A percentile compares a stretch with the other conserved stretches of the same genome.
Conservation (phyloP, 2,329 filamentous ascomycete genomes). For the Colletotrichum camelliae region DNA sequence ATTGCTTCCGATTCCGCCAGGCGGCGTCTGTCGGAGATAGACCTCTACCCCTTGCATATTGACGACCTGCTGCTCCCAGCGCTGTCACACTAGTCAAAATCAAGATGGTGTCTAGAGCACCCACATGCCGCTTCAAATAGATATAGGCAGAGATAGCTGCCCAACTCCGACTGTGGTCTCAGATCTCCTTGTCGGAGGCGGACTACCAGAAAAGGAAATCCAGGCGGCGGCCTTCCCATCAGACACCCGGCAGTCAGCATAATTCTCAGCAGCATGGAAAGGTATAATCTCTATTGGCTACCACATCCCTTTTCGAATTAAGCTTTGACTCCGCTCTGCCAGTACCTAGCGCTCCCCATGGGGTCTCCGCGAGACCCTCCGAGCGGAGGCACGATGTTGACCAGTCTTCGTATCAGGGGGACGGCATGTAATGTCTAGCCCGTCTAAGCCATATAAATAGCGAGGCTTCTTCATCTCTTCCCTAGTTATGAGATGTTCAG, state of each 20-base stretch:
- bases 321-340: neutral
- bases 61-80: neutral
- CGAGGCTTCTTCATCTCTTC: neutral
- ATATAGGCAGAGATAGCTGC: neutral
- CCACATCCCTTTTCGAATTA: neutral
- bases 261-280: neutral
- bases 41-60: neutral
- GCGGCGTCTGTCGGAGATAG: neutral
- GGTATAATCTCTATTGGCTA: neutral
- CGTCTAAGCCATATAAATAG: neutral
- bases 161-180: neutral
- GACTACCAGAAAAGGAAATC: neutral
- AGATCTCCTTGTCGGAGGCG: neutral
- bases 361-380: neutral
- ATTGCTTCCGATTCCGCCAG: neutral
- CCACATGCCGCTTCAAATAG: neutral
- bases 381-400: neutral
- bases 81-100: neutral
- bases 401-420: neutral
- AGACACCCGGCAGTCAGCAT: neutral
- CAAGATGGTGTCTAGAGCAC: neutral
- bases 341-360: neutral
- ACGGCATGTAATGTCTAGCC: neutral
- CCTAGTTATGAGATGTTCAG: neutral
- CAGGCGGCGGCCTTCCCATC: neutral